Base-by-base conservation (phyloP, 495 filamentous ascomycete genomes). In the Diplogelasinospora grovesii region DNA sequence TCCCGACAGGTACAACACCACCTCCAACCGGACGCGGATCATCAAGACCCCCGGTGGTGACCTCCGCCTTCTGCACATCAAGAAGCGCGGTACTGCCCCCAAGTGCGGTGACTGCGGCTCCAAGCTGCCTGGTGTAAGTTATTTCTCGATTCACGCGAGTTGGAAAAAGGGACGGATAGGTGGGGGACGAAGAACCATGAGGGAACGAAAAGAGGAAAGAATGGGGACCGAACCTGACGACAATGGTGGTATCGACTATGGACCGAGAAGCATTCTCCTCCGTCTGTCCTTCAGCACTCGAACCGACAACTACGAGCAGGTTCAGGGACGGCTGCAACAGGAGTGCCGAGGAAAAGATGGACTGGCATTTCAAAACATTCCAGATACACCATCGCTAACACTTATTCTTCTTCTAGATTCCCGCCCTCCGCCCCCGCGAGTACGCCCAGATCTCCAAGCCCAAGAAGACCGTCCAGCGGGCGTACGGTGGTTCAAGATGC, bases 41-140 rank as follows among this genome's bases (percentile, higher is more conserved):
- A 66, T 95, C 73, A 92, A 88, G 77, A 98, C 92, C 45, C 92
- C 92, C 43, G 92, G 92, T 65, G 92, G 92, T 63, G 75, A 87
- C 65, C 82, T 94, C 49, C 84, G 89, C 61, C 83, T 94, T 61
- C 86, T 96, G 53, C 89, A 97, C 81, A 87, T 94, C 76, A 96
- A 96, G 83, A 97, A 97, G 83, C 82, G 81, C 70, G 89, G 87
- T 52, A 89, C 85, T 57, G 81, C 86, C 53, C 90, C 92, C 57
- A 97, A 97, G 76, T 99, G 92, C 66, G 92, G 92, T 79, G 92
- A 96, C 77, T 96, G 92, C 64, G 89, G 89, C 59, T 81, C 82
- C 73, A 95, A 95, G 75, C 79, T 95, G 57, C 79, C 86, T 54
- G 89, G 89, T 65, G 87, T 94, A 81, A 81, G 86, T 88, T 10